These are phyloP conservation scores for Sanghuangporus sanghuang DNA, from an alignment of 1,284 basidiomycete genomes.

Conservation along the genomic window DNA sequence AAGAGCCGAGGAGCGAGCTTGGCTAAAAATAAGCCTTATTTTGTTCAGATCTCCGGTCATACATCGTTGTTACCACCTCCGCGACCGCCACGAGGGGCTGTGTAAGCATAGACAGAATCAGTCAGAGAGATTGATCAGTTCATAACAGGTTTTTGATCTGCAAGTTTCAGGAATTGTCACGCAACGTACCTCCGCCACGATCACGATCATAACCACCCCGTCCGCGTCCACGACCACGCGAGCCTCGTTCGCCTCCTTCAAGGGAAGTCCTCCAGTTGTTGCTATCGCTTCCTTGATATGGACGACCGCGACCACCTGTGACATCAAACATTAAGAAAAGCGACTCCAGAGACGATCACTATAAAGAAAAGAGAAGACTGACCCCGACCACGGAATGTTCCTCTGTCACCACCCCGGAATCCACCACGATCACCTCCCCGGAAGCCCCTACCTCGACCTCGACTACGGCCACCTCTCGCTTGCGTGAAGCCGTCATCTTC, in stretches of 20 bases:
- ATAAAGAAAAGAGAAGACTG: neutral
- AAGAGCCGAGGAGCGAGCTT: neutral
- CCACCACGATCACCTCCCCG: constrained; percentile 34
- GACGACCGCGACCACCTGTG: constrained; percentile 12
- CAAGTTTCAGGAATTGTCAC: neutral
- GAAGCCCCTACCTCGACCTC: constrained; percentile 26
- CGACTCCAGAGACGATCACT: neutral
- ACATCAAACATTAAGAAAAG: neutral
- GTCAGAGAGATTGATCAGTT: neutral
- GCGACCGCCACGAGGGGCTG: constrained; percentile 6
- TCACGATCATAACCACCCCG: constrained; percentile 28
- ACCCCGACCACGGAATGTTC: constrained; percentile 24
- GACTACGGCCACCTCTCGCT: constrained; percentile 34
- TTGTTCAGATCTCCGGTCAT: neutral
- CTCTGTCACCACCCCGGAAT: constrained; percentile 26
- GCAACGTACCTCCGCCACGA: neutral
- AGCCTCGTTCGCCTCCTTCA: constrained; percentile 34
- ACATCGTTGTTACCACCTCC: constrained; percentile 2
- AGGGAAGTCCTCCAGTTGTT: constrained; percentile 33
- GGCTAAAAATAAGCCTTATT: neutral
- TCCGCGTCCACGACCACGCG: constrained; percentile 38
- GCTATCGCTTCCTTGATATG: constrained; percentile 30
- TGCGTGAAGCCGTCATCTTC: constrained; percentile 65
- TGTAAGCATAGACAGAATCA: neutral
- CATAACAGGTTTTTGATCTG: neutral